Base-by-base conservation (phyloP, 2,329 filamentous ascomycete species). In the Sclerotinia spermophila region DNA sequence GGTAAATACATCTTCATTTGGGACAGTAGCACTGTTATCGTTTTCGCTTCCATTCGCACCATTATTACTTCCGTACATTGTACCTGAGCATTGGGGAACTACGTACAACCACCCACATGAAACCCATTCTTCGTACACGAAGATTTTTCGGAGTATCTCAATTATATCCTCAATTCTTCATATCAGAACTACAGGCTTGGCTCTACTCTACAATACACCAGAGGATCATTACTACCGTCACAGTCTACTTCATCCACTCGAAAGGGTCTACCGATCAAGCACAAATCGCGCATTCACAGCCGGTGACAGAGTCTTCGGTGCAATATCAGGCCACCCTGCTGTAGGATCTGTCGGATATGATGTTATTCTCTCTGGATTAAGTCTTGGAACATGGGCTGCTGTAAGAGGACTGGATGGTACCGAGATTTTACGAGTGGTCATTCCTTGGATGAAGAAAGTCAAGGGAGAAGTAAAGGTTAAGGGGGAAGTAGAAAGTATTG, bases 341-440 rank as follows among this genome's bases (percentile, higher is more conserved):
- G 84, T 90, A 42, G 84, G 84, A 30, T 84, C 83, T 27, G 85
- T 85, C 0, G 86, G 84, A 8, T 85, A 84, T 79, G 89, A 91
- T 77, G 87, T 88, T 1, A 76, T 90, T 21, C 80, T 89, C 48
- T 86, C 84, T 33, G 81, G 82, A 1, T 71, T 86, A 21, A 85
- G 83, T 70, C 78, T 89, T n/a, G 83, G 86, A 1, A 70, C 85
- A 2, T 90, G 87, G 87, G 83, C 85, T n/a, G 86, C 86, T 55
- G 82, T 85, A 1, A 82, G 86, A 44, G 82, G 84, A 33, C 80
- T 86, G 4, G 83, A 87, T 73, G 81, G 84, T 0, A 79, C 80
- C n/a, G 81, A 84, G 15, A 85, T 89, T 73, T 76, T 89, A 19
- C 75, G 75, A 27, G 80, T 79, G 0, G 77, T 78, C 27, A 76